Conservation (phyloP, 805 yeast genomes). For the Starmerella bombicola region DNA sequence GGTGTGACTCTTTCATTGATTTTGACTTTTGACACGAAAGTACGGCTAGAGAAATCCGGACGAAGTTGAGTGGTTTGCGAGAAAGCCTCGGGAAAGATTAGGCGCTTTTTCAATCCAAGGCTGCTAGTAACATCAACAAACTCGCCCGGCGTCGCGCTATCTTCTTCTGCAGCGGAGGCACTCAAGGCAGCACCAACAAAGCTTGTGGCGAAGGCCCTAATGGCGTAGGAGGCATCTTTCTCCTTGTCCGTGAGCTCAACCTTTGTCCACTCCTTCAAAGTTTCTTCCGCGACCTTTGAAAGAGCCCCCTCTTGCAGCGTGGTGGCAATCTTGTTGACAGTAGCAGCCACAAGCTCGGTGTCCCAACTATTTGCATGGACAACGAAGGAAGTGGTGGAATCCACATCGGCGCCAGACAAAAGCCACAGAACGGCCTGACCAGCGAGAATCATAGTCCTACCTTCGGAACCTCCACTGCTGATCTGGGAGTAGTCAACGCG, state of each 20-base stretch:
- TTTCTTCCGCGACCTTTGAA: slow-evolving; percentile 29
- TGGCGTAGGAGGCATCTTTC: slow-evolving; percentile 8
- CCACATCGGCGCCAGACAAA: slow-evolving; percentile 48
- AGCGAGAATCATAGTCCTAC: slow-evolving; percentile 62
- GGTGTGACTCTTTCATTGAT: slow-evolving; percentile 91
- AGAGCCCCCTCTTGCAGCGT: slow-evolving; percentile 25
- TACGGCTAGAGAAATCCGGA: slow-evolving; percentile 80
- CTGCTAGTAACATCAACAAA: slow-evolving; percentile 46
- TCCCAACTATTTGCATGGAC: slow-evolving; percentile 72
- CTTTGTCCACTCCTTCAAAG: slow-evolving; percentile 28
- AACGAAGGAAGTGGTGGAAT: slow-evolving; percentile 60
- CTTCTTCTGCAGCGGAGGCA: slow-evolving; percentile 2
- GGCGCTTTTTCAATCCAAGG: slow-evolving; percentile 32
- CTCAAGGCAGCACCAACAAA: slow-evolving; percentile 4
- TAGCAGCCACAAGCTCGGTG: slow-evolving; percentile 61
- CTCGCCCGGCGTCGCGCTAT: slow-evolving; percentile 25
- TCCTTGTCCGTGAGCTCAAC: slow-evolving; percentile 19
- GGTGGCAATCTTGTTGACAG: slow-evolving; percentile 30
- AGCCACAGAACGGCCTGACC: slow-evolving; percentile 74
- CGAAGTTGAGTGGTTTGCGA: slow-evolving; percentile 47
- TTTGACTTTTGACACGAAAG: slow-evolving; percentile 77
- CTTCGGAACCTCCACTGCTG: slow-evolving; percentile 47
- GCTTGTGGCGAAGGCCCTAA: slow-evolving; percentile 19
- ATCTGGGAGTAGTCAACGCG: slow-evolving; percentile 54
- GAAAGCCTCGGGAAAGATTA: slow-evolving; percentile 75